phyloP scores from a whole-genome alignment of 2,329 filamentous ascomycete genomes.

The Paraconiothyrium brasiliense region DNA sequence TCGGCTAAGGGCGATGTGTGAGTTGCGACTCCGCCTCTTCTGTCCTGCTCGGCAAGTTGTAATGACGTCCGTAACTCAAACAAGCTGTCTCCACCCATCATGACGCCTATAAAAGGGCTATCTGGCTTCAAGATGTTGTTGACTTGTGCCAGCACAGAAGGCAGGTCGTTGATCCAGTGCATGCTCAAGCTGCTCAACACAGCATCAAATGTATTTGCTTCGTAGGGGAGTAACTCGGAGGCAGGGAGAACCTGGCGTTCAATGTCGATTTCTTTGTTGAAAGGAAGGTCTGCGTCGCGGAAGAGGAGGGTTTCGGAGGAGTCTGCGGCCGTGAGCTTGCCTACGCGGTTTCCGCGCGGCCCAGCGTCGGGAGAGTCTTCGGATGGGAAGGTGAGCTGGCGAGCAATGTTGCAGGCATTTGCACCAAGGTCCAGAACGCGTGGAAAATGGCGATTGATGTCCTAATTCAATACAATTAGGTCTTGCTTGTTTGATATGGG shows the following conservation, averaged over 20 bases:
- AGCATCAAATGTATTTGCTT: conserved; percentile 81
- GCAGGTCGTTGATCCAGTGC: conserved; percentile 98
- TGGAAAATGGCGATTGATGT: conserved; percentile 89
- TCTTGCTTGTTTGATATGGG: neutral
- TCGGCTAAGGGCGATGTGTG: conserved; percentile 93
- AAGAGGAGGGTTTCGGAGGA: conserved; percentile 80
- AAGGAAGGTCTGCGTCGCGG: conserved; percentile 78
- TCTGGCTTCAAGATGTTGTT: conserved; percentile 91
- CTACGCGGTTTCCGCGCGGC: conserved; percentile 76
- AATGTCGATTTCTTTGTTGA: conserved; percentile 78
- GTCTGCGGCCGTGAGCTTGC: conserved; percentile 81
- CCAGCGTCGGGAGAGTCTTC: conserved; percentile 70
- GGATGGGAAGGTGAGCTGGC: conserved; percentile 71
- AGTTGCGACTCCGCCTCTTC: conserved; percentile 88
- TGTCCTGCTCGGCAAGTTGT: conserved; percentile 90
- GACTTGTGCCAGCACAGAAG: conserved; percentile 82
- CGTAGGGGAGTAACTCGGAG: conserved; percentile 79
- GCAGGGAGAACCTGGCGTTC: conserved; percentile 78
- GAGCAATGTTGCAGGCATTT: conserved; percentile 93
- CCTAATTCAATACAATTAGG: conserved; percentile 61
- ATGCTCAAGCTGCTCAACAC: conserved; percentile 88
- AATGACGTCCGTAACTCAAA: conserved; percentile 93
- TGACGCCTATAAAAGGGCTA: conserved; percentile 89
- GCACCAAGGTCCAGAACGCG: conserved; percentile 91
- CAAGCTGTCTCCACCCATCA: conserved; percentile 94